Evolutionary conservation across 2,329 filamentous ascomycete species (phyloP), one percentile per base, ranked within the genome.

Genomic region (Fonsecaea pugnacius): DNA sequence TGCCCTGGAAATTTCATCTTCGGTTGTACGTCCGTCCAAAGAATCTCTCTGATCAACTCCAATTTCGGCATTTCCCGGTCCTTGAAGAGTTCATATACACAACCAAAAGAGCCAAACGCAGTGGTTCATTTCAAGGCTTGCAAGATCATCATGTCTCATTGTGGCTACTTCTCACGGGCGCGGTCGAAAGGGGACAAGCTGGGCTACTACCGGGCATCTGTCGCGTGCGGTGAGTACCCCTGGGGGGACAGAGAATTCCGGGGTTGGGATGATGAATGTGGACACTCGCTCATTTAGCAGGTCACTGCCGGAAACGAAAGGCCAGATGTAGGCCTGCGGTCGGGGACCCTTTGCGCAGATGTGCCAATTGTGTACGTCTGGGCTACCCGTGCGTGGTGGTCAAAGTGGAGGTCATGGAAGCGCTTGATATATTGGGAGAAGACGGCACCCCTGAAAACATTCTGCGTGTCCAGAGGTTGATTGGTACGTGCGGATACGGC

Each of bases 341-440:
- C 27, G 51, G 35, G 14, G 51, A 61, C 32, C 35, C 58, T 18
- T 18, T 52, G 4, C 30, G 51, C 58, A 54, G 38, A 18, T 61
- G 58, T 50, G 27, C 58, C 16, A 61, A 55, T n/a, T 61, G 51
- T 38, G 51, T 61, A 16, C 58, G 58, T 16, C 38, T 54, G 35
- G 58, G 58, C 50, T 55, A 48, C 51, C 58, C 35, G n/a, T 61
- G 58, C 38, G 51, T 61, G 7, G 58, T 55, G 6, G 51, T 61
- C 7, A 61, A 61, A 48, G 58, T 61, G 30, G 58, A 61, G 40
- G 58, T 61, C 58, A 61, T 61, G 58, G 58, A 61, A 36, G 58
- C 58, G n/a, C 58, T 61, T 9, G 58, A 54, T 46, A 30, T 50
- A 9, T 32, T 61, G 35, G 50, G 58, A 6, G 58, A 54, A 40